Evolutionary conservation across 306 rosid genomes (phyloP), one percentile per base, ranked within the genome.

Genomic region (Lathyrus oleraceus): DNA sequence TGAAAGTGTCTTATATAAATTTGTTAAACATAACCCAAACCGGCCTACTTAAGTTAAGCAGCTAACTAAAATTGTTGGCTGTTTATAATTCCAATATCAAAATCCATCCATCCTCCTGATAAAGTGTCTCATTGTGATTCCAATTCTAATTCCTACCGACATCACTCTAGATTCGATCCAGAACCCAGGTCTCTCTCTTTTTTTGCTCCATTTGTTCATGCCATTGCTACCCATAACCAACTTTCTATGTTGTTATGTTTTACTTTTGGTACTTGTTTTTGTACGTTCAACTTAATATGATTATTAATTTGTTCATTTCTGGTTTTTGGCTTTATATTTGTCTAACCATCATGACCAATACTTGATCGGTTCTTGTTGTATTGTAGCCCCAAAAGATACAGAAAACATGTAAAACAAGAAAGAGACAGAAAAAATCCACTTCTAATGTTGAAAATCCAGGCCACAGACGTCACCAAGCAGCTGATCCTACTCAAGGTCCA

Each of bases 81-180:
- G 28, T 25, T 25, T 25, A 25, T 3, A 25, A 3, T 25, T 25
- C 28, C 28, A 25, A 25, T 25, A 3, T 4, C 28, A 25, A 25
- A 25, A 25, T 25, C 28, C 3, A 25, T 25, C 28, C 28, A 25
- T 23, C 27, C 2, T 23, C 27, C 27, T 2, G 3, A 23, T 23
- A 23, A n/a, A 23, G 2, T 88, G 97, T 85, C 93, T 69, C 87
- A 84, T 65, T 85, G 87, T 45, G 89, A 84, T 45, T 86, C 85
- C 54, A 89, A 25, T 25, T 25, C 28, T 25, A 25, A 88, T 65
- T 80, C 89, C 20, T 85, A 70, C 69, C 85, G 91, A 44, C 84
- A 80, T 72, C 89, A 82, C 73, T 85, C 91, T 61, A 72, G 84
- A 65, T 86, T 88, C 61, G 89, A 86, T 75, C 76, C 87, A 45